A percentile compares a stretch with the other conserved stretches of the same genome.
These are phyloP conservation scores for Aspergillus bombycis DNA, from an alignment of 2,329 filamentous ascomycete genomes.

Conservation along the genomic window DNA sequence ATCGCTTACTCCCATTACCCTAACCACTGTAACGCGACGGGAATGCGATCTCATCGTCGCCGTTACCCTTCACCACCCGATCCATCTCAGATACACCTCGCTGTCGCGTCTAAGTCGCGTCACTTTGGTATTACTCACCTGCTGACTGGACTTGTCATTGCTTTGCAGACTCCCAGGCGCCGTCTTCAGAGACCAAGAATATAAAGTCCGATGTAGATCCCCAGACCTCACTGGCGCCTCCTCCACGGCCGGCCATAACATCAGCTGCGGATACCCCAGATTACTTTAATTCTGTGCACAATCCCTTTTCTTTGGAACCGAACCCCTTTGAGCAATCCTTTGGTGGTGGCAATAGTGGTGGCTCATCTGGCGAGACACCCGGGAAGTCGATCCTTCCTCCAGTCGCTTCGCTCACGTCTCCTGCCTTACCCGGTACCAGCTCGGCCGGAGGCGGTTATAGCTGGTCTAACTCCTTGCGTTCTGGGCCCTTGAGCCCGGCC, in stretches of 20 bases:
- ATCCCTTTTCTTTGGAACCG: constrained; percentile 68
- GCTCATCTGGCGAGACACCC: constrained; percentile 70
- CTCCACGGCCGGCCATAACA: constrained; percentile 62
- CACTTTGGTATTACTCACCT: neutral
- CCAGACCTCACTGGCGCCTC: constrained; percentile 69
- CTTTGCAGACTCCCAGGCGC: constrained; percentile 33
- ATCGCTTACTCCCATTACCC: constrained; percentile 11
- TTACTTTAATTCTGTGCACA: constrained; percentile 67
- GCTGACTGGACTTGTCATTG: constrained; percentile 25
- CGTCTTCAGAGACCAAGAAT: constrained; percentile 39
- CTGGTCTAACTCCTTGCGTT: constrained; percentile 86
- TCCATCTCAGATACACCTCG: constrained; percentile 3
- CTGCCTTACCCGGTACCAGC: constrained; percentile 76
- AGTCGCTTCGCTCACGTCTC: constrained; percentile 88
- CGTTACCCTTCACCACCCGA: constrained; percentile 20
- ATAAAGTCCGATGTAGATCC: constrained; percentile 55
- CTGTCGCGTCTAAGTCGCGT: constrained; percentile 5
- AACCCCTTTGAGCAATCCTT: constrained; percentile 99
- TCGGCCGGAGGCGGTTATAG: constrained; percentile 70
- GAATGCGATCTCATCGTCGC: constrained; percentile 18
- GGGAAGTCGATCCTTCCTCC: constrained; percentile 81
- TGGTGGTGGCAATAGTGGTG: constrained; percentile 46
- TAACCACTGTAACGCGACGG: constrained; percentile 18
- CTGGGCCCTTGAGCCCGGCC: constrained; percentile 91
- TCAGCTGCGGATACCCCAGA: constrained; percentile 63